phyloP scores from a whole-genome alignment of 257 asterid species.

The Lithospermum erythrorhizon region DNA sequence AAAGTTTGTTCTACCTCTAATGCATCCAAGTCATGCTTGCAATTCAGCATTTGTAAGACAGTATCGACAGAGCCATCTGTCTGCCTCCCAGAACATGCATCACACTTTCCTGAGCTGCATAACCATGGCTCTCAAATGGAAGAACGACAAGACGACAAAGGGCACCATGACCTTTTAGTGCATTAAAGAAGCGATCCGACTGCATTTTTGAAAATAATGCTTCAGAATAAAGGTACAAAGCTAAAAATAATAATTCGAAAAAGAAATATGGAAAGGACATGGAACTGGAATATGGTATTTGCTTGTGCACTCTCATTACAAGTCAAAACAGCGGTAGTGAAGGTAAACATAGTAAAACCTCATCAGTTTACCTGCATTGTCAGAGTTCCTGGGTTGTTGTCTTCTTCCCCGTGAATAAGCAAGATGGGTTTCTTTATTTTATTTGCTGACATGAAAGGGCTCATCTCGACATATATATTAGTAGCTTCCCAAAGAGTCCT shows the following conservation, averaged over 20 bases:
- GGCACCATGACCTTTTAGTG: conserved; percentile 96
- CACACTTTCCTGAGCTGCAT: conserved; percentile 92
- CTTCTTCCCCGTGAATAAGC: conserved; percentile 97
- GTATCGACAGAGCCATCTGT: conserved; percentile 81
- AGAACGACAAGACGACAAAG: conserved; percentile 82
- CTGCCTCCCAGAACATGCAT: conserved; percentile 97
- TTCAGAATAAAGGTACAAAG: background rate
- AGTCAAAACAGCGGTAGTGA: background rate
- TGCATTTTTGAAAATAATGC: conserved; percentile 22
- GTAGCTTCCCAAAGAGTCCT: conserved; percentile 99
- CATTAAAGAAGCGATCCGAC: conserved; percentile 88
- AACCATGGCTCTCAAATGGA: conserved; percentile 93
- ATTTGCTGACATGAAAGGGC: conserved; percentile 90
- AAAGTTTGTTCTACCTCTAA: conserved; percentile 15
- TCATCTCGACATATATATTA: conserved; percentile 69
- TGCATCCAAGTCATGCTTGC: conserved; percentile 22
- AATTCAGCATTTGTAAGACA: conserved; percentile 39
- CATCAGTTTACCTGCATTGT: conserved; percentile 78
- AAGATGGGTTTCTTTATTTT: conserved; percentile 92
- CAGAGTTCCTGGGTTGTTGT: conserved; percentile 91
- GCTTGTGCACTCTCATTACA: background rate
- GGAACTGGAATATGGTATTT: background rate
- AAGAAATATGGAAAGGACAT: background rate
- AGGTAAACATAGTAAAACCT: conserved; percentile 8
- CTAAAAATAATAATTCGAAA: background rate